A percentile compares a stretch with the other conserved stretches of the same genome.
phyloP scores from a whole-genome alignment of 257 asterid genomes.

The Nicotiana attenuata region DNA sequence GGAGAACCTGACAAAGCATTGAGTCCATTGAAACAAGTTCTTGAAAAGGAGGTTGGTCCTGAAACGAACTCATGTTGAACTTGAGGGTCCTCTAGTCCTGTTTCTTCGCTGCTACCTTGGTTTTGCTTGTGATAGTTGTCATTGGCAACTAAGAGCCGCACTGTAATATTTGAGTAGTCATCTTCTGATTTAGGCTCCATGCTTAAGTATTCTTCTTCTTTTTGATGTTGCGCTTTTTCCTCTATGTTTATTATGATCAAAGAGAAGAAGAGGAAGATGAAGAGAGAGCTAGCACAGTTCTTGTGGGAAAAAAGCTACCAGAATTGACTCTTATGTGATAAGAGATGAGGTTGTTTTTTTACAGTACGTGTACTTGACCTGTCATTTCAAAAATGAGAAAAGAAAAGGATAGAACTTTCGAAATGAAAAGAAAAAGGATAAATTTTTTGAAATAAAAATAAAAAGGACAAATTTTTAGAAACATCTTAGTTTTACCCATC shows the following conservation, averaged over 20 bases:
- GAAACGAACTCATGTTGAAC: not conserved
- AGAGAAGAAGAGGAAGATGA: not conserved
- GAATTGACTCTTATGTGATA: not conserved
- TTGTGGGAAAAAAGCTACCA: not conserved
- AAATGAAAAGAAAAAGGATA: no score
- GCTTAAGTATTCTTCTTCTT: not conserved
- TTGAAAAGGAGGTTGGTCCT: constrained; percentile 53
- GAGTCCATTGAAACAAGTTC: constrained; percentile 84
- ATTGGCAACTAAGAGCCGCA: constrained; percentile 17
- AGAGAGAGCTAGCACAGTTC: no score
- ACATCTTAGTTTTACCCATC: no score
- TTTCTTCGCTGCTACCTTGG: no score
- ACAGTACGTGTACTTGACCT: not conserved
- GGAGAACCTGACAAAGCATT: constrained; percentile 62
- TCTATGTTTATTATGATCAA: not conserved
- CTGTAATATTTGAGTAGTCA: constrained; percentile 16
- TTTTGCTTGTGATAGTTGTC: not conserved
- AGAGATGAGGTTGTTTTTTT: not conserved
- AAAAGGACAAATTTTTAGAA: no score
- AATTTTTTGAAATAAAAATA: no score
- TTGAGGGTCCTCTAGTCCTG: no score
- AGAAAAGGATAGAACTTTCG: not conserved
- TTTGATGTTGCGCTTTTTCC: no score
- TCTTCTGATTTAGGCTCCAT: constrained; percentile 25
- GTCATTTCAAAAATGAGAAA: not conserved